These are phyloP conservation scores for Cyamopsis tetragonoloba DNA, from an alignment of 306 rosid genomes.

Conservation along the genomic window DNA sequence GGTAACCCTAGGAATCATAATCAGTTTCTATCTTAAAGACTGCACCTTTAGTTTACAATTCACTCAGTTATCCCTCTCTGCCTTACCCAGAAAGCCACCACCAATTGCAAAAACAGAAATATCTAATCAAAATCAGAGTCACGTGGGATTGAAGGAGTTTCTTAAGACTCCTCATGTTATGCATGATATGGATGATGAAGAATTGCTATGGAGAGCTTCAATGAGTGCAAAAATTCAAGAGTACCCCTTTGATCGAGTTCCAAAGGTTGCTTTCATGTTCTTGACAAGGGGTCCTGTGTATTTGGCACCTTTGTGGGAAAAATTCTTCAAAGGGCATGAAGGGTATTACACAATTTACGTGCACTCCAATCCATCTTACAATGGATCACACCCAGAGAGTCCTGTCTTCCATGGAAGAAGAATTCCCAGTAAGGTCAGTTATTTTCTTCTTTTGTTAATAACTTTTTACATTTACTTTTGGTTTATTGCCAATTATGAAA, in stretches of 20 bases:
- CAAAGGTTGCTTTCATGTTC: conserved; percentile 86
- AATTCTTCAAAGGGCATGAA: conserved; percentile 70
- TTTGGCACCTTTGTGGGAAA: conserved; percentile 83
- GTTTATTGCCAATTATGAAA: not conserved
- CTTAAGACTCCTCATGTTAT: conserved; percentile 42
- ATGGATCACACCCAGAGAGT: conserved; percentile 50
- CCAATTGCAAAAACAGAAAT: not conserved
- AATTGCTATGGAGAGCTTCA: conserved; percentile 87
- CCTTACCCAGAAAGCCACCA: conserved; percentile 24
- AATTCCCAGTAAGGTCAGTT: conserved; percentile 82
- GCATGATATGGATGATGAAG: conserved; percentile 71
- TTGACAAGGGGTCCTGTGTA: conserved; percentile 66
- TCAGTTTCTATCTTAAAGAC: conserved; percentile 44
- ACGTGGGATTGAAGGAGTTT: conserved; percentile 44
- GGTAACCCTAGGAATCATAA: conserved; percentile 49
- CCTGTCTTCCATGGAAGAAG: conserved; percentile 59
- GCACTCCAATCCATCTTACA: conserved; percentile 75
- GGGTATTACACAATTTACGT: conserved; percentile 71
- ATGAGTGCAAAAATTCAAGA: conserved; percentile 40
- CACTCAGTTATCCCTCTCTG: conserved; percentile 46
- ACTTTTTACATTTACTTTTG: not conserved
- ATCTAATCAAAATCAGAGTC: conserved; percentile 1
- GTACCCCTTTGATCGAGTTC: conserved; percentile 58
- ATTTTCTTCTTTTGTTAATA: not conserved
- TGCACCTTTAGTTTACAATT: conserved; percentile 54